Percentiles rank a stretch among this genome's conserved stretches.
Conservation (phyloP, 2,329 filamentous ascomycete species). For the Thelonectria rubi region DNA sequence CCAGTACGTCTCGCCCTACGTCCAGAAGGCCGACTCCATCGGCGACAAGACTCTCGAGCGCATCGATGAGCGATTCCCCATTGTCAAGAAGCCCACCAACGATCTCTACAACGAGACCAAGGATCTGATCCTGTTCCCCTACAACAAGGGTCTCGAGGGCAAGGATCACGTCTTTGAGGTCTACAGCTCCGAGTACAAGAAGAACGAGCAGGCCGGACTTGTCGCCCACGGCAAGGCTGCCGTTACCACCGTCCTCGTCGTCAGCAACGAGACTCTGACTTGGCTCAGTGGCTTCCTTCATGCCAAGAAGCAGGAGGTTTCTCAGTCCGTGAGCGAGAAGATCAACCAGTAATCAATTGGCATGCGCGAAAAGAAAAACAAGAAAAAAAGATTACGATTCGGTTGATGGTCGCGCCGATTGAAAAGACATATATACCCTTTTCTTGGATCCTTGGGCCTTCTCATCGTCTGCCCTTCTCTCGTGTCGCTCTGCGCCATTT, state of each 20-base stretch:
- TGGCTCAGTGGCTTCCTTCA: constrained; percentile 69
- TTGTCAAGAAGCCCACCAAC: constrained; percentile 77
- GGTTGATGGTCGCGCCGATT: constrained; percentile 26
- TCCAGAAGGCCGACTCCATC: constrained; percentile 80
- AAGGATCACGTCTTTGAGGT: constrained; percentile 68
- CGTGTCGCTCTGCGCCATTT: background rate
- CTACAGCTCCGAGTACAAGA: constrained; percentile 69
- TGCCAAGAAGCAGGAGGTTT: constrained; percentile 69
- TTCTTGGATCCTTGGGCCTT: constrained; percentile 10
- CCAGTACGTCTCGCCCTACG: constrained; percentile 84
- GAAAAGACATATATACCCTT: constrained; percentile 38
- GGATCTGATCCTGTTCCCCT: constrained; percentile 68
- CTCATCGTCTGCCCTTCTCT: background rate
- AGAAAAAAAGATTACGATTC: constrained; percentile 5
- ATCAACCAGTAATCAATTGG: constrained; percentile 52
- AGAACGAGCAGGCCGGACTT: constrained; percentile 69
- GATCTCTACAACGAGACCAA: constrained; percentile 74
- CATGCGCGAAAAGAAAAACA: background rate
- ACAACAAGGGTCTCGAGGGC: constrained; percentile 68
- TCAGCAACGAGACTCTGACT: constrained; percentile 70
- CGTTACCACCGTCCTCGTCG: constrained; percentile 71
- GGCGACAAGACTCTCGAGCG: constrained; percentile 75
- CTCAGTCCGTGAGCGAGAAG: constrained; percentile 64
- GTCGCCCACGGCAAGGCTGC: constrained; percentile 76
- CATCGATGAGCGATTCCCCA: constrained; percentile 76